phyloP scores from a whole-genome alignment of 1,284 basidiomycete species.

The Trametes polyzona region DNA sequence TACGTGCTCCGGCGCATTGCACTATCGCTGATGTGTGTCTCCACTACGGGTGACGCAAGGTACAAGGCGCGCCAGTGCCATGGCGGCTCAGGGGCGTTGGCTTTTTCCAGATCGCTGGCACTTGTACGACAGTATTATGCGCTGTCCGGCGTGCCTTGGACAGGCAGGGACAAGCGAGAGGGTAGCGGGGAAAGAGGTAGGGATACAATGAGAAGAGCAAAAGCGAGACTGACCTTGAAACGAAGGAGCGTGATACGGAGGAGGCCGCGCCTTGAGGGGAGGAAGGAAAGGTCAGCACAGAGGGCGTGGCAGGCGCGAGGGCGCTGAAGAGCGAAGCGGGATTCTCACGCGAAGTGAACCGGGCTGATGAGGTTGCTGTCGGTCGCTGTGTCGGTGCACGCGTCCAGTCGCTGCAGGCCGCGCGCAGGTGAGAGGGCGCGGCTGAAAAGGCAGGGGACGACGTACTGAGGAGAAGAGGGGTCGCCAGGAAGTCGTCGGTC shows the following conservation, averaged over 20 bases:
- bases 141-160: neutral
- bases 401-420: constrained; percentile 13
- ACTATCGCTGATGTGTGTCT: too few species aligned
- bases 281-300: constrained; percentile 31
- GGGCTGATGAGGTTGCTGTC: too few species aligned
- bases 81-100: too few species aligned
- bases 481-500: constrained; percentile 20
- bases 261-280: constrained; percentile 64
- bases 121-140: too few species aligned
- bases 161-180: neutral
- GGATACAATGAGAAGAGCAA: neutral
- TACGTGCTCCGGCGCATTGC: neutral
- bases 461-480: constrained; percentile 17
- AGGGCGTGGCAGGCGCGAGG: constrained; percentile 19
- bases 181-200: neutral
- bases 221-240: constrained; percentile 45
- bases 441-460: neutral
- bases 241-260: constrained; percentile 68
- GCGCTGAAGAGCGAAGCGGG: constrained; percentile 26
- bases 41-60: too few species aligned
- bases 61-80: too few species aligned
- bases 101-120: too few species aligned
- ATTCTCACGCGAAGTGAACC: constrained; percentile 34
- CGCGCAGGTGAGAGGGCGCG: constrained; percentile 1
- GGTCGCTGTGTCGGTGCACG: constrained; percentile 38